Percentiles rank a stretch among this genome's conserved stretches.
phyloP scores from a whole-genome alignment of 2,329 filamentous ascomycete species.

The Colletotrichum tabaci region DNA sequence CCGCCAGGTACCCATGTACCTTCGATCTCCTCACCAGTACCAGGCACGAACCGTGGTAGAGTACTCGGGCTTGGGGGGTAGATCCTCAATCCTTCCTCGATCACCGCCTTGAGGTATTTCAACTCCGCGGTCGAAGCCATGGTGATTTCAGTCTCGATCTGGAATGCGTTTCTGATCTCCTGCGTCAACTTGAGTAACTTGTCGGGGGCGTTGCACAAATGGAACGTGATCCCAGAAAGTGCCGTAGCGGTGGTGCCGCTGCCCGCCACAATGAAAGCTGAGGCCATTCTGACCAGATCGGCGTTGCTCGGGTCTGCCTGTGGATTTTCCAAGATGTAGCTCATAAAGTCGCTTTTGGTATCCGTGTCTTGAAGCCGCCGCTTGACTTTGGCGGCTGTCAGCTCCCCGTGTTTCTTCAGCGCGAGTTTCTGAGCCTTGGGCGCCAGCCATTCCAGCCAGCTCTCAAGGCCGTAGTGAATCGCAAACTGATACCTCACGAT shows the following conservation, averaged over 20 bases:
- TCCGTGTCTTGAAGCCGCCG: constrained; percentile 21
- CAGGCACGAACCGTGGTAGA: constrained; percentile 31
- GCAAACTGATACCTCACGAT: constrained; percentile 34
- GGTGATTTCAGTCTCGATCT: constrained; percentile 46
- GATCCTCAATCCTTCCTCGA: constrained; percentile 56
- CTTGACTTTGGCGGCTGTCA: constrained; percentile 30
- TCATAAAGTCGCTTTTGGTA: constrained; percentile 29
- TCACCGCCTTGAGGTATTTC: constrained; percentile 54
- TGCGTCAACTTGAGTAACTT: constrained; percentile 48
- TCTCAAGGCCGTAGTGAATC: constrained; percentile 27
- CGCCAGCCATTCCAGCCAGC: constrained; percentile 28
- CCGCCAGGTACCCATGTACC: constrained; percentile 51
- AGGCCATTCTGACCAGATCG: constrained; percentile 31
- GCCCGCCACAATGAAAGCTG: constrained; percentile 53
- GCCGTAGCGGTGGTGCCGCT: constrained; percentile 62
- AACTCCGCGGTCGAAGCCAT: constrained; percentile 51
- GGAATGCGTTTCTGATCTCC: constrained; percentile 47
- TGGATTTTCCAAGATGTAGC: constrained; percentile 26
- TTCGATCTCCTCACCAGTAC: constrained; percentile 31
- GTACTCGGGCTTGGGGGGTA: constrained; percentile 34
- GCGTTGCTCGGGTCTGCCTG: constrained; percentile 28
- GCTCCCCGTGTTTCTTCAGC: constrained; percentile 25
- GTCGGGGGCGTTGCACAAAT: constrained; percentile 52
- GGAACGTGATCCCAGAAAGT: constrained; percentile 57
- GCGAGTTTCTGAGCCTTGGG: constrained; percentile 26